A percentile compares a stretch with the other conserved stretches of the same genome.
Evolutionary conservation across 257 asterid genomes (phyloP).

Genomic region (Penstemon eatonii): DNA sequence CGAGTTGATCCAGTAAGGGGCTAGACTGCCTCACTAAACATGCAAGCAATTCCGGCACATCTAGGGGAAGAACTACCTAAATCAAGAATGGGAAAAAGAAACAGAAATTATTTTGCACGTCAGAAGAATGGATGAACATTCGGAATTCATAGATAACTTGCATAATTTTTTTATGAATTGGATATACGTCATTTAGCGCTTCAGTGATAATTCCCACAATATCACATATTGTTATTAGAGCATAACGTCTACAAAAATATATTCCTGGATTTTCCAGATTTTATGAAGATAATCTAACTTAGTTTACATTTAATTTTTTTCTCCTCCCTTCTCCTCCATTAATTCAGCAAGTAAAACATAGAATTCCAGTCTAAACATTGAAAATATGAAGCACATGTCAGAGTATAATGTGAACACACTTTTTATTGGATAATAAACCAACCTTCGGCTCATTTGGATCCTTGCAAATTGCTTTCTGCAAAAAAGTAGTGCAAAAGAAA

Average conservation of each 20-base stretch:
- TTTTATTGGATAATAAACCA: slow-evolving; percentile 27
- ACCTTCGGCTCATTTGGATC: slow-evolving; percentile 76
- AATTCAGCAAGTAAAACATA: too few relatives aligned
- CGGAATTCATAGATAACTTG: not conserved
- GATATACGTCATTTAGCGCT: not conserved
- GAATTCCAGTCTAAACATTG: too few relatives aligned
- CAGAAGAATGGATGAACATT: not conserved
- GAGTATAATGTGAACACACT: not conserved
- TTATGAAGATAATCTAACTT: too few relatives aligned
- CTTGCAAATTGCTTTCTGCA: slow-evolving; percentile 85
- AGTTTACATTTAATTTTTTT: too few relatives aligned
- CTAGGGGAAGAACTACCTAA: slow-evolving; percentile 96
- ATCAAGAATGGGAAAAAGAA: slow-evolving; percentile 22
- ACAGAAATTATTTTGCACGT: slow-evolving; percentile 18
- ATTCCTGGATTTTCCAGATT: not conserved
- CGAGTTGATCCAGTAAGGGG: slow-evolving; percentile 90
- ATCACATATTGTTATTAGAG: slow-evolving; percentile 3
- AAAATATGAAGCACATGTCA: too few relatives aligned
- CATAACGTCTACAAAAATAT: slow-evolving; percentile 7
- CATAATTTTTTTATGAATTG: slow-evolving; percentile 12
- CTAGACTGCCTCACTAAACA: slow-evolving; percentile 92
- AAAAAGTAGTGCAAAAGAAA: slow-evolving; percentile 23
- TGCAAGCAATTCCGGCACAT: slow-evolving; percentile 88
- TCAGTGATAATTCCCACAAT: not conserved
- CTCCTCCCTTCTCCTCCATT: too few relatives aligned